Conservation (phyloP, 208 protist species). For the Porcisia hertigi region DNA sequence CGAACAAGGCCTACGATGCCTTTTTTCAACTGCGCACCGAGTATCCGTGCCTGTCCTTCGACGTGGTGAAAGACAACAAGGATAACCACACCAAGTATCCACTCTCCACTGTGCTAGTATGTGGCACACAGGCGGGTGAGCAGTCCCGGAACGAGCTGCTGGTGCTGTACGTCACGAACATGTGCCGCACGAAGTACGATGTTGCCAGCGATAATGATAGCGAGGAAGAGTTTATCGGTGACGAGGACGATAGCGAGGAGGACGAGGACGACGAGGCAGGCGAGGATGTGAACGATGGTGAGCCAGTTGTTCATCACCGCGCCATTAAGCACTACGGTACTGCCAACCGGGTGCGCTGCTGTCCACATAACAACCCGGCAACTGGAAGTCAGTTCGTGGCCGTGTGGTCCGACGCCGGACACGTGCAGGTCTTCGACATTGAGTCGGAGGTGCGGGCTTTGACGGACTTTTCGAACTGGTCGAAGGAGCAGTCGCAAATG, state of each 20-base stretch:
- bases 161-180: constrained; percentile 91
- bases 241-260: constrained; percentile 64
- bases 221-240: constrained; percentile 85
- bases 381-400: constrained; percentile 81
- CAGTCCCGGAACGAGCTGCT: constrained; percentile 93
- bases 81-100: constrained; percentile 88
- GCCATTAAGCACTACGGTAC: constrained; percentile 84
- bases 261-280: constrained; percentile 79
- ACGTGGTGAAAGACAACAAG: constrained; percentile 70
- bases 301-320: constrained; percentile 87
- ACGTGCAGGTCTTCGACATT: constrained; percentile 94
- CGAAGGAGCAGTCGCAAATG: constrained; percentile 64
- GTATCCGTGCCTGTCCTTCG: constrained; percentile 90
- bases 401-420: constrained; percentile 95
- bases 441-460: constrained; percentile 71
- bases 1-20: constrained; percentile 89
- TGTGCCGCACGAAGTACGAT: constrained; percentile 94
- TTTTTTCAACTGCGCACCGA: constrained; percentile 91
- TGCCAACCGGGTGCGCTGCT: constrained; percentile 92
- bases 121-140: constrained; percentile 95
- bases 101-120: constrained; percentile 91
- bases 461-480: constrained; percentile 83
- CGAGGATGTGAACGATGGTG: constrained; percentile 83
- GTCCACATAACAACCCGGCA: constrained; percentile 70
- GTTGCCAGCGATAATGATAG: constrained; percentile 90